A percentile compares a stretch with the other conserved stretches of the same genome.
Conservation (phyloP, 2,329 filamentous ascomycete genomes). For the Penicillium brevicompactum region DNA sequence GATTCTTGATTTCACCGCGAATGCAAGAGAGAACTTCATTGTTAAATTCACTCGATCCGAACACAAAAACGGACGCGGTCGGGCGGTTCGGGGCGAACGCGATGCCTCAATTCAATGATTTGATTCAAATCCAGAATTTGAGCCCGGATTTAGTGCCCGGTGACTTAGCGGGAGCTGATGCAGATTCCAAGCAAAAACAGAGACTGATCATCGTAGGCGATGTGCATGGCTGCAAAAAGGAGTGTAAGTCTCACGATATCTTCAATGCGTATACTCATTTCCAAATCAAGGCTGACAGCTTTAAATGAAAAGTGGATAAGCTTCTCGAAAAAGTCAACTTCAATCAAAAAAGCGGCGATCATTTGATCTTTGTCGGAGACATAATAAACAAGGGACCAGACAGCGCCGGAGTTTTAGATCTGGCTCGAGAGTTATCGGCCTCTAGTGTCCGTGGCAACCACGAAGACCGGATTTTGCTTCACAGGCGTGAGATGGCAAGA, state of each 20-base stretch:
- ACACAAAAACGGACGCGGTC: conserved; percentile 27
- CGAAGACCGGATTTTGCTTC: conserved; percentile 80
- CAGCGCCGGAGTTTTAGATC: conserved; percentile 73
- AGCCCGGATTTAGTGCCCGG: conserved; percentile 51
- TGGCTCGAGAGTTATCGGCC: conserved; percentile 72
- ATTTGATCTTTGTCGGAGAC: conserved; percentile 76
- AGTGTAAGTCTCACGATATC: conserved; percentile 52
- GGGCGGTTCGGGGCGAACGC: conserved; percentile 52
- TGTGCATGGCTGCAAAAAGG: conserved; percentile 81
- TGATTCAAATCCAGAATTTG: conserved; percentile 55
- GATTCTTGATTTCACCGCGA: conserved; percentile 31
- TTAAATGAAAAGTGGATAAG: conserved; percentile 42
- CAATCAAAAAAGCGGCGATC: conserved; percentile 61
- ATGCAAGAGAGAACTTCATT: conserved; percentile 36
- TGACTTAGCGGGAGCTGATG: conserved; percentile 10
- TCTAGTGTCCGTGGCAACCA: conserved; percentile 89
- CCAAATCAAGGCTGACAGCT: not conserved
- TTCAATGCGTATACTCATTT: not conserved
- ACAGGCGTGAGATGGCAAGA: conserved; percentile 53
- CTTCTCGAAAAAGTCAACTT: conserved; percentile 71
- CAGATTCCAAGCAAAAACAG: conserved; percentile 39
- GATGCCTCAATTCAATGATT: conserved; percentile 50
- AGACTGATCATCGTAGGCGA: conserved; percentile 84
- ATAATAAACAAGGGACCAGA: conserved; percentile 86
- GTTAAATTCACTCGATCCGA: conserved; percentile 34